These are phyloP conservation scores for Myxozyma geophila DNA, from an alignment of 805 yeast genomes.

Conservation along the genomic window DNA sequence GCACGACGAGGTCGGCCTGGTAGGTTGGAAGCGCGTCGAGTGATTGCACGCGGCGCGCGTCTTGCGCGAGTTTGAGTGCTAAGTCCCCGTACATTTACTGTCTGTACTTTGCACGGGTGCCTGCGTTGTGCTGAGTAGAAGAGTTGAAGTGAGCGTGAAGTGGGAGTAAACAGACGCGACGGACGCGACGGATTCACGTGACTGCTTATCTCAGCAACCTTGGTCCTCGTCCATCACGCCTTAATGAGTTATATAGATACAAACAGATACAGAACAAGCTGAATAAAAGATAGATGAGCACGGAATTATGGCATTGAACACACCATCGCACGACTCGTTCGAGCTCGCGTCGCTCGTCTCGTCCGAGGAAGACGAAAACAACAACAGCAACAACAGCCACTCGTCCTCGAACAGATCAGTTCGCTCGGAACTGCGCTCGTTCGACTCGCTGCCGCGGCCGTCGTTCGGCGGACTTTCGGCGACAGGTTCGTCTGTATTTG, in stretches of 20 bases:
- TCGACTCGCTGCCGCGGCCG: conserved; percentile 16
- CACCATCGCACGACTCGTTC: conserved; percentile 39
- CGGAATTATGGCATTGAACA: not conserved
- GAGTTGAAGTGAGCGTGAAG: not conserved
- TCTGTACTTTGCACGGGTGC: too few relatives aligned
- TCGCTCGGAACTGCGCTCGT: conserved; percentile 6
- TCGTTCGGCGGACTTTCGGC: conserved; percentile 17
- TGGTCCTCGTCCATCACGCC: too few relatives aligned
- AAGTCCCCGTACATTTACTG: conserved; percentile 81
- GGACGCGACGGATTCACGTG: conserved; percentile 4
- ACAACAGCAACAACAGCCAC: conserved; percentile 6
- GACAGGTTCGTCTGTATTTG: conserved; percentile 22
- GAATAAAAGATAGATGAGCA: not conserved
- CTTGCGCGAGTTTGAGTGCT: conserved; percentile 80
- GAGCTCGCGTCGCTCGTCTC: conserved; percentile 46
- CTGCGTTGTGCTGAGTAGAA: not conserved
- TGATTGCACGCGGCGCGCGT: conserved; percentile 77
- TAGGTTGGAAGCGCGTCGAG: conserved; percentile 70
- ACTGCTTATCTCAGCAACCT: not conserved
- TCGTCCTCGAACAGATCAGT: not conserved
- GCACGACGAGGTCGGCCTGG: conserved; percentile 71
- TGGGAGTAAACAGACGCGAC: conserved; percentile 3
- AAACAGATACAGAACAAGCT: not conserved
- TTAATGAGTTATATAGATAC: too few relatives aligned
- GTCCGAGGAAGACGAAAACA: conserved; percentile 27